Base-by-base conservation (phyloP, 1,139 yeast species). In the Geotrichum phurueaensis region DNA sequence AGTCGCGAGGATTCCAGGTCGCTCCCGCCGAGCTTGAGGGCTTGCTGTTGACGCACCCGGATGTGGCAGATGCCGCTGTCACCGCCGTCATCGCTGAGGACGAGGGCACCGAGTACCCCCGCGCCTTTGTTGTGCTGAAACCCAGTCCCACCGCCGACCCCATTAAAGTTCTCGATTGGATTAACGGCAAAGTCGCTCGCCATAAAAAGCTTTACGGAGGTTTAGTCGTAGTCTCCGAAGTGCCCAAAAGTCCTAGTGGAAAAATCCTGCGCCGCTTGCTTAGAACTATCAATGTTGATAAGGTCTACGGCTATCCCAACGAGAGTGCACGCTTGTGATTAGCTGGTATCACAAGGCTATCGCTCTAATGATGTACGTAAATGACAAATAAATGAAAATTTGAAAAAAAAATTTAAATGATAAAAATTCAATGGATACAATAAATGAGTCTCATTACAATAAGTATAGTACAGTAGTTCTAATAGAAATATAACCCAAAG, bases 1-100 rank as follows among this genome's bases (percentile, higher is more conserved):
- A 88, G 72, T 78, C 89, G 6, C 92, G 88, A 73, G 95, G 94
- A 60, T 91, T 87, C 71, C 89, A 87, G 71, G 85, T 87, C 47
- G 86, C 92, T 0, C 94, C 95, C 1, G 95, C 89, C 64, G 87
- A 84, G 71, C 82, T 87, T 58, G 95, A 87, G 70, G 86, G 84
- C 65, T 73, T 79, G 20, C 83, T 87, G 65, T 74, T 87, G 51
- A 76, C 85, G 15, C 69, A 72, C 59, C 71, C 73, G 12, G 63
- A 64, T 20, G 76, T 75, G 13, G 65, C 63, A 2, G 78, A 75
- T 60, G 70, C 66, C 2, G 78, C 77, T 1, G 78, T 75, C 9
- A 67, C 70, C 50, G 78, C 78, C 7, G 69, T 73, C 18, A 61
- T 62, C 60, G 68, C 66, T 53, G 65, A 63, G 10, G 70, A 70